Base-by-base conservation (phyloP, 176 grass and related monocot genomes). In the Bothriochloa decipiens region DNA sequence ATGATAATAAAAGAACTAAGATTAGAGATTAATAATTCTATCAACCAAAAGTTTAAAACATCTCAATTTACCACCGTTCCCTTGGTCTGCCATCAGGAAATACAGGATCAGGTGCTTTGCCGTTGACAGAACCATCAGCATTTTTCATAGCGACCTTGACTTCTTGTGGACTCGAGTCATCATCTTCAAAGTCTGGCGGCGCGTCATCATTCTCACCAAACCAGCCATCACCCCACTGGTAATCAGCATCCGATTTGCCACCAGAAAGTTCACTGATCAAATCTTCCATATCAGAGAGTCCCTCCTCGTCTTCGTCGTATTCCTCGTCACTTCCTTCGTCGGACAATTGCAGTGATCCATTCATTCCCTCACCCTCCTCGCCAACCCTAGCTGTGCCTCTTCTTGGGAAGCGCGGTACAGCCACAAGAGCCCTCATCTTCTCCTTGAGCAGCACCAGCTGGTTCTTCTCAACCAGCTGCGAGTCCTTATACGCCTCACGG, bases 351-450 rank as follows among this genome's bases (percentile, higher is more conserved):
- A 20, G 20, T 29, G 26, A 25, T 41, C 75, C 78, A 81, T 89
- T 81, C 45, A 7, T 37, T 65, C 42, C 89, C 49, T 75, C 81
- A 41, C 50, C 55, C 41, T 82, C 86, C 49, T 78, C 83, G 25
- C 76, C 61, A 60, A 57, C 70, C 61, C 36, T 76, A 26, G 42
- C 75, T 0, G 13, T 25, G 17, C 36, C 74, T 15, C 88, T 84
- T 68, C 85, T 71, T 6, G 78, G 78, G 61, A 96, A 94, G 43
- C 93, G 89, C 11, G 91, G 87, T 23, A 96, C 78, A 3, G 65
- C 83, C 17, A 99, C 91, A 39, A 99, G 88, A 65, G 91, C 89
- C 77, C 96, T 87, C 93, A 99, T 85, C 88, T 99, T 99, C 83
- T 99, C 96, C 96, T 99, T 96, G 13, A 99, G 82, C 66, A 99